phyloP scores from a whole-genome alignment of 2,329 filamentous ascomycete genomes.

The Nemania diffusa region DNA sequence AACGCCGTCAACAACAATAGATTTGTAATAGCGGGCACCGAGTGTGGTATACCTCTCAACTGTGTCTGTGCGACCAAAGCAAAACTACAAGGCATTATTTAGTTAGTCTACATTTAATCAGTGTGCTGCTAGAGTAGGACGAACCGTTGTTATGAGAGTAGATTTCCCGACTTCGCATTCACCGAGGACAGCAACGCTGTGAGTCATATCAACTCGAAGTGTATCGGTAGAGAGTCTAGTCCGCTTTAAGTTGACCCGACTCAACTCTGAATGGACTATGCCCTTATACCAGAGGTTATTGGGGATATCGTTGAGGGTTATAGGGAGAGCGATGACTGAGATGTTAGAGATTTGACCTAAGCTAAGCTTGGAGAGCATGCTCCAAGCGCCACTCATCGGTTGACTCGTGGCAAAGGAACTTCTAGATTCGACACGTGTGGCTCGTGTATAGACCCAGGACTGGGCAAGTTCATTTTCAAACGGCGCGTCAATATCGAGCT shows the following conservation, averaged over 20 bases:
- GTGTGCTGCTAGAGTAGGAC: background rate
- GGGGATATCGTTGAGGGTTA: constrained; percentile 12
- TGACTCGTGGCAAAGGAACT: constrained; percentile 22
- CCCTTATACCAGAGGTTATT: constrained; percentile 22
- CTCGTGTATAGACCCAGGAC: constrained; percentile 23
- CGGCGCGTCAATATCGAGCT: background rate
- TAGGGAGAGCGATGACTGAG: constrained; percentile 26
- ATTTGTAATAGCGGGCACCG: background rate
- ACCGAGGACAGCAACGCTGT: constrained; percentile 20
- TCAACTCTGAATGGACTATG: background rate
- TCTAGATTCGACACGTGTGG: constrained; percentile 8
- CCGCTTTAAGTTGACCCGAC: background rate
- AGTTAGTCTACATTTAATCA: background rate
- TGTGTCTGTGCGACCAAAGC: background rate
- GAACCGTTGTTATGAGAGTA: constrained; percentile 16
- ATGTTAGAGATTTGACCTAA: constrained; percentile 24
- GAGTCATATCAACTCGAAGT: background rate
- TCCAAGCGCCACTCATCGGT: constrained; percentile 11
- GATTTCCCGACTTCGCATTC: constrained; percentile 21
- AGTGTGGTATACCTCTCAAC: background rate
- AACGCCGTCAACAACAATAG: background rate
- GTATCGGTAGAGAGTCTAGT: background rate
- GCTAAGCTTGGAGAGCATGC: constrained; percentile 22
- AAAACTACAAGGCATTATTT: background rate
- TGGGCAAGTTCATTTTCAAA: constrained; percentile 22